These are phyloP conservation scores for Pseudocercospora fijiensis DNA, from an alignment of 2,329 filamentous ascomycete genomes.

Conservation along the genomic window DNA sequence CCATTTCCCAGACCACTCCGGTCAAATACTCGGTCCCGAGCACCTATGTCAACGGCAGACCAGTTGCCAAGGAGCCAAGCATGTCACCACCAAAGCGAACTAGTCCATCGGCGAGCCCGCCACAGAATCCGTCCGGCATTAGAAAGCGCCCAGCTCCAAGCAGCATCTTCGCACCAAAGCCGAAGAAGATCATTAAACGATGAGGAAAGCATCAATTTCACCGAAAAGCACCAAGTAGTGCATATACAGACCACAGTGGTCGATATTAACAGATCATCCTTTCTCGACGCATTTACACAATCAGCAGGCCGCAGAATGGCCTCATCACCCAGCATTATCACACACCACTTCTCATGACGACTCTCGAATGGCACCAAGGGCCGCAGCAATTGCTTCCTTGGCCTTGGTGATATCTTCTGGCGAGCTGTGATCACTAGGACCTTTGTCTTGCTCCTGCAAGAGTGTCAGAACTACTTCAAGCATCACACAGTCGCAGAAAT, in stretches of 20 bases:
- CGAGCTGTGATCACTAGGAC: constrained; percentile 40
- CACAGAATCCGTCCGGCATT: constrained; percentile 14
- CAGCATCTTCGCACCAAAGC: constrained; percentile 7
- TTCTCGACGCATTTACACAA: constrained; percentile 6
- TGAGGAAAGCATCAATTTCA: background rate
- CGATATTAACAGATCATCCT: background rate
- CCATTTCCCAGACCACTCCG: background rate
- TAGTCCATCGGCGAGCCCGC: constrained; percentile 20
- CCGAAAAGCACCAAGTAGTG: background rate
- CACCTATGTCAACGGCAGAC: background rate
- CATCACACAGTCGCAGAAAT: constrained; percentile 15
- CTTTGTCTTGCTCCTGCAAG: constrained; percentile 44
- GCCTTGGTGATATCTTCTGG: constrained; percentile 49
- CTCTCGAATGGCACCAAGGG: constrained; percentile 44
- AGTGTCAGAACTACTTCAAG: constrained; percentile 12
- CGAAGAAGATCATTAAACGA: constrained; percentile 2
- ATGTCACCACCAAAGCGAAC: constrained; percentile 11
- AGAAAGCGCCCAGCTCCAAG: constrained; percentile 27
- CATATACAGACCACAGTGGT: background rate
- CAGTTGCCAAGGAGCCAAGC: background rate
- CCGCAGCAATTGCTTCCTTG: constrained; percentile 44
- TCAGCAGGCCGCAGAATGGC: background rate
- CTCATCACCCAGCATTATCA: background rate
- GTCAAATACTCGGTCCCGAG: background rate
- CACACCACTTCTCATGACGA: constrained; percentile 27